Evolutionary conservation across 305 asterid species (phyloP).

Genomic region (Solanum chacoense): DNA sequence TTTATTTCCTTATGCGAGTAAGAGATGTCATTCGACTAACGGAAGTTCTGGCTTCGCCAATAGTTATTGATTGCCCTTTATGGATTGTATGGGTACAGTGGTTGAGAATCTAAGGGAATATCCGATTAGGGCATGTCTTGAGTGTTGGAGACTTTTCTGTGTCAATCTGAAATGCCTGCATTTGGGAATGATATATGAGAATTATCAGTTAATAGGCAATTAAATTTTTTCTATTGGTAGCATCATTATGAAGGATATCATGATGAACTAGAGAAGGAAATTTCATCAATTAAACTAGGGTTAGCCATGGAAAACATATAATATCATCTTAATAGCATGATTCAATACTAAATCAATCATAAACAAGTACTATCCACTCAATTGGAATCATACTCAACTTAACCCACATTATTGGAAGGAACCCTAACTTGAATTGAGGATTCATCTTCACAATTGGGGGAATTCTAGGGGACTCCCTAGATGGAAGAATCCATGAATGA

Average conservation of each 20-base stretch:
- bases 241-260: not conserved
- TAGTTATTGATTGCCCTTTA: not conserved
- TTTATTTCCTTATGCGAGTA: not conserved
- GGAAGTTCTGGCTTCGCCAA: not conserved
- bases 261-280: no score
- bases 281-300: no score
- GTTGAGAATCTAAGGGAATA: not conserved
- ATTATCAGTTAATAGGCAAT: not conserved
- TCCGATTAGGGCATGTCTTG: slow-evolving; percentile 3
- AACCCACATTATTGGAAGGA: no score
- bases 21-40: not conserved
- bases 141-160: slow-evolving; percentile 8
- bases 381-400: no score
- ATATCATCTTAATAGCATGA: no score
- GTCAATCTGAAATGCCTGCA: slow-evolving; percentile 1
- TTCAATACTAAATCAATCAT: no score
- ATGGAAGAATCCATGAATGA: no score
- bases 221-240: not conserved
- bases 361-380: no score
- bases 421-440: no score
- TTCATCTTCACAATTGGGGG: no score
- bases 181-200: slow-evolving; percentile 5
- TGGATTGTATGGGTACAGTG: not conserved
- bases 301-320: no score
- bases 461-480: no score